Evolutionary conservation across 345 rosid species (phyloP).

Genomic region (Trapa bicornis): DNA sequence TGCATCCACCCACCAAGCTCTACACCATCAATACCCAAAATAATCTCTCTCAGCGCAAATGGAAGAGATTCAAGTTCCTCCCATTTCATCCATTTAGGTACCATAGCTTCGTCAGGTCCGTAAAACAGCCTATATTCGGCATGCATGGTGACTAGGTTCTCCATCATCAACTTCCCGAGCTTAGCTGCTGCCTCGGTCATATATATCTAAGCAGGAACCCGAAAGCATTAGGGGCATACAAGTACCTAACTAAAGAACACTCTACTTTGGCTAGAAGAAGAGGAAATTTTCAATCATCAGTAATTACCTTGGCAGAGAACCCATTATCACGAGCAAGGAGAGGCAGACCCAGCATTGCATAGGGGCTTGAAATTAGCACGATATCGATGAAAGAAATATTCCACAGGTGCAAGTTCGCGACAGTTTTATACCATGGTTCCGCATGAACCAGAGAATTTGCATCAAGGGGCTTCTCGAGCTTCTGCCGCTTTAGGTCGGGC

Average conservation of each 20-base stretch:
- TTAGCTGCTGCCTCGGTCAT: constrained; percentile 62
- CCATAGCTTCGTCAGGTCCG: constrained; percentile 36
- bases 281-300: not conserved
- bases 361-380: constrained; percentile 62
- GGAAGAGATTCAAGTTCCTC: constrained; percentile 52
- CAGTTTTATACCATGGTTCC: constrained; percentile 80
- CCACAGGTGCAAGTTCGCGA: constrained; percentile 60
- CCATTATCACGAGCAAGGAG: constrained; percentile 46
- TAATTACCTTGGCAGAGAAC: constrained; percentile 67
- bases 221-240: not conserved
- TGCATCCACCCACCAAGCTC: constrained; percentile 80
- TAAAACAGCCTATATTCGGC: constrained; percentile 44
- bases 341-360: constrained; percentile 82
- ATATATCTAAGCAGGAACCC: constrained; percentile 22
- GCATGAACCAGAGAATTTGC: constrained; percentile 36
- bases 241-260: not conserved
- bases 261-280: constrained; percentile 3
- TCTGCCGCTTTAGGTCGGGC: constrained; percentile 30
- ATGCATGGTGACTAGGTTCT: constrained; percentile 74
- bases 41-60: constrained; percentile 32
- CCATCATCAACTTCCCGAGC: constrained; percentile 79
- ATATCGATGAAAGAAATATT: constrained; percentile 60
- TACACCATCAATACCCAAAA: constrained; percentile 43
- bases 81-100: constrained; percentile 62
- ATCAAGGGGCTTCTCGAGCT: constrained; percentile 25